Percentiles rank a stretch among this genome's conserved stretches.
These are phyloP conservation scores for Dendrobium catenatum DNA, from an alignment of 106 monocot genomes.

Conservation along the genomic window DNA sequence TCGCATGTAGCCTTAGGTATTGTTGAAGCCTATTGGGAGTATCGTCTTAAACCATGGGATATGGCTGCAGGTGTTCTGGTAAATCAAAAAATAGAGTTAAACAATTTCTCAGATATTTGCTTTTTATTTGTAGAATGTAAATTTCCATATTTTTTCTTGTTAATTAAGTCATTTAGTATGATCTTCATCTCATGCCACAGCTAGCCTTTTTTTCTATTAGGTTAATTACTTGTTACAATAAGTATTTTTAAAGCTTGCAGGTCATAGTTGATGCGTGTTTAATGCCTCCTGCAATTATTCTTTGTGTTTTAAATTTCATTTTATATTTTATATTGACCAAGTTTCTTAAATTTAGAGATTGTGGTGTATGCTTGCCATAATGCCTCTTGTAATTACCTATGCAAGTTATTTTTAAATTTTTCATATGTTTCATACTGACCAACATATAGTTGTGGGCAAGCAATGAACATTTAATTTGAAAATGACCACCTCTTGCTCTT, in stretches of 20 bases:
- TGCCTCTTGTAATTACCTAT: neutral
- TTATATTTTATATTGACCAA: neutral
- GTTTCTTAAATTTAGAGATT: neutral
- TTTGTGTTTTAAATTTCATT: neutral
- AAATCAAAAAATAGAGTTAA: conserved; percentile 5
- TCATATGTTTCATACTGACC: neutral
- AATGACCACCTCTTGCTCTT: no score
- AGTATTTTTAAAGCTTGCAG: neutral
- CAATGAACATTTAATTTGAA: no score
- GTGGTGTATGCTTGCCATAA: neutral
- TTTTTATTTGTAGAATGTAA: neutral
- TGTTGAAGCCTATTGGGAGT: conserved; percentile 94
- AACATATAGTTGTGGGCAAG: no score
- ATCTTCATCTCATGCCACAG: neutral
- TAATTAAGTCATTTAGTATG: neutral
- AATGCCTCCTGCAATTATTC: neutral
- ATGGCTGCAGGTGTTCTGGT: conserved; percentile 99
- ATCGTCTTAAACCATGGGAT: conserved; percentile 99
- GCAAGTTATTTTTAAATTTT: neutral
- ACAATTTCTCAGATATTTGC: neutral
- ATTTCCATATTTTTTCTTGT: neutral
- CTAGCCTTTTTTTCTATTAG: neutral
- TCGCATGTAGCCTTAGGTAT: conserved; percentile 94
- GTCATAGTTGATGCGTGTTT: neutral
- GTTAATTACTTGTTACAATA: neutral